phyloP scores from a whole-genome alignment of 2,329 filamentous ascomycete species.

The Pestalotiopsis sp. region DNA sequence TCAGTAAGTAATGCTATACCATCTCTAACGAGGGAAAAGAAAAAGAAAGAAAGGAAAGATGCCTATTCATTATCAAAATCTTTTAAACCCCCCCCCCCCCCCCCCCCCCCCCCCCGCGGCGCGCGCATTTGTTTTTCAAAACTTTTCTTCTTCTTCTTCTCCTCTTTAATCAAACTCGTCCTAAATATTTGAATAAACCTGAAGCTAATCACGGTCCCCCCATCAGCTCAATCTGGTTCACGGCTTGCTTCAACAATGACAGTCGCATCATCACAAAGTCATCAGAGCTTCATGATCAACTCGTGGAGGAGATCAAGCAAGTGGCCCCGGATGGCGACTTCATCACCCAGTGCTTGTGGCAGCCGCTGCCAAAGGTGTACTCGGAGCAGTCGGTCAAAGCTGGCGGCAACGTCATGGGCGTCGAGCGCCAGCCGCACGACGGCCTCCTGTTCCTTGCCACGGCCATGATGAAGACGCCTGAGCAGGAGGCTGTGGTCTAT shows the following conservation, averaged over 20 bases:
- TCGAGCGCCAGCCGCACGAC: slow-evolving; percentile 21
- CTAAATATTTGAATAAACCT: neutral
- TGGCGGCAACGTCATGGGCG: slow-evolving; percentile 28
- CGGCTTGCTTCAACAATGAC: slow-evolving; percentile 21
- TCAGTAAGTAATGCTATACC: slow-evolving; percentile 13
- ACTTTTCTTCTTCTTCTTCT: too few species aligned
- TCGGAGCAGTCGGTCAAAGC: slow-evolving; percentile 14
- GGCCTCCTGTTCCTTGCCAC: slow-evolving; percentile 22
- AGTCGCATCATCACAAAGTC: slow-evolving; percentile 17
- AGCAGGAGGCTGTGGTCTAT: slow-evolving; percentile 22
- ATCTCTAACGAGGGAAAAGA: too few species aligned
- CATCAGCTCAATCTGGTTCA: slow-evolving; percentile 16
- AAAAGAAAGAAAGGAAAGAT: too few species aligned
- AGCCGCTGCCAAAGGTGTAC: slow-evolving; percentile 23
- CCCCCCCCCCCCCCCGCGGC: too few species aligned
- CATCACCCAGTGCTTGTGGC: slow-evolving; percentile 26
- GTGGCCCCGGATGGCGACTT: slow-evolving; percentile 16
- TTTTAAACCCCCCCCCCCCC: too few species aligned
- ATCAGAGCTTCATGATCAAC: slow-evolving; percentile 16
- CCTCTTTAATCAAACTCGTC: too few species aligned
- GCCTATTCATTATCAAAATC: too few species aligned
- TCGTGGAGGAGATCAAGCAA: slow-evolving; percentile 12
- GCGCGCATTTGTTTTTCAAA: too few species aligned
- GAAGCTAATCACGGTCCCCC: neutral
- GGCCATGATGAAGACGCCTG: slow-evolving; percentile 20